These are phyloP conservation scores for Teratosphaeriaceae sp. DNA, from an alignment of 2,329 filamentous ascomycete species.

Conservation along the genomic window DNA sequence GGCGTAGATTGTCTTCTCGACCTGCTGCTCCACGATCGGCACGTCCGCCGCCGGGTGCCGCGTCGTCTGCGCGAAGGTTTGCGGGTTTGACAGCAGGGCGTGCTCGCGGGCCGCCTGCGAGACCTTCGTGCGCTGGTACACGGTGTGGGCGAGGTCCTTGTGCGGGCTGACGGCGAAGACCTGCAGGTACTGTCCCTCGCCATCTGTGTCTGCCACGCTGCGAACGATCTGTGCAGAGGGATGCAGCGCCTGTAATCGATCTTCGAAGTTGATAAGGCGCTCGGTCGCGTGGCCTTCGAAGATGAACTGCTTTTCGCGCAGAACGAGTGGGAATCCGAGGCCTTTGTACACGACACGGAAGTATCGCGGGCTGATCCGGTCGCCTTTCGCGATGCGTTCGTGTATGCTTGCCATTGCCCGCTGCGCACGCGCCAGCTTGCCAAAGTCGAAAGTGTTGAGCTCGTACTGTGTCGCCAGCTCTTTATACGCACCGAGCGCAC, in stretches of 20 bases:
- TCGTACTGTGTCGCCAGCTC: constrained; percentile 92
- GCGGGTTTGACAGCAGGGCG: constrained; percentile 69
- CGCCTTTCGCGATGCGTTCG: constrained; percentile 77
- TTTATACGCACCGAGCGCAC: constrained; percentile 78
- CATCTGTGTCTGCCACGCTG: constrained; percentile 59
- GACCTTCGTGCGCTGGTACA: constrained; percentile 84
- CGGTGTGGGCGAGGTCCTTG: constrained; percentile 72
- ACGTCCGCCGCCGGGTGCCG: constrained; percentile 59
- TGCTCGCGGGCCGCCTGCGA: constrained; percentile 81
- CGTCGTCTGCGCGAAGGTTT: constrained; percentile 68
- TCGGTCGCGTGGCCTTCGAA: constrained; percentile 78
- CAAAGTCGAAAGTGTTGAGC: constrained; percentile 80
- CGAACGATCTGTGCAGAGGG: constrained; percentile 76
- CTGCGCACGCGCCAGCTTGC: constrained; percentile 82
- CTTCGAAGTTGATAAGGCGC: constrained; percentile 72
- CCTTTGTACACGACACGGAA: constrained; percentile 89
- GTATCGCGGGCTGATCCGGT: constrained; percentile 72
- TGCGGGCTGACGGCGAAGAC: constrained; percentile 75
- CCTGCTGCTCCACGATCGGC: constrained; percentile 62
- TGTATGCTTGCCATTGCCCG: constrained; percentile 89
- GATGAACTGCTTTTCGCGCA: constrained; percentile 87
- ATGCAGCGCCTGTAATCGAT: constrained; percentile 87
- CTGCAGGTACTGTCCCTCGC: constrained; percentile 86
- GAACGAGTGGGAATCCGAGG: constrained; percentile 71
- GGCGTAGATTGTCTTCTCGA: constrained; percentile 78